phyloP scores from a whole-genome alignment of 768 basidiomycete genomes.

The Megacollybia marginata region DNA sequence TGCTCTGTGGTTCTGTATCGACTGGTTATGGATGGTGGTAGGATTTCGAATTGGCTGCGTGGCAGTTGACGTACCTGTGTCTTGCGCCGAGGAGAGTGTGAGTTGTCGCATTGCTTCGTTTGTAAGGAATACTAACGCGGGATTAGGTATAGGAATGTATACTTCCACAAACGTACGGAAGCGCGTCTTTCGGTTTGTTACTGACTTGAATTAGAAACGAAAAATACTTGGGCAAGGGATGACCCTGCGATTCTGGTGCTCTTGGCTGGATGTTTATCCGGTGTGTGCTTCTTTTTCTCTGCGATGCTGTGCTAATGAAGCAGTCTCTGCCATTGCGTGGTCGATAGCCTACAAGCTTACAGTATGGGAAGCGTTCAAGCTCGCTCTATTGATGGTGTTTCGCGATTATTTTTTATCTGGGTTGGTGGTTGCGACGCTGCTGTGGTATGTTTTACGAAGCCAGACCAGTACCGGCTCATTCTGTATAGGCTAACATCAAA shows the following conservation, averaged over 20 bases:
- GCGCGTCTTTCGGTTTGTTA: not conserved
- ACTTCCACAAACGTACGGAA: slow-evolving; percentile 93
- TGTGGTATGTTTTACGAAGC: slow-evolving; percentile 48
- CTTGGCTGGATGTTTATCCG: slow-evolving; percentile 68
- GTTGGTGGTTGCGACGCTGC: slow-evolving; percentile 59
- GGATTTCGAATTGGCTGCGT: slow-evolving; percentile 96
- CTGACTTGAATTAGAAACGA: slow-evolving; percentile 60
- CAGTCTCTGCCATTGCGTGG: slow-evolving; percentile 84
- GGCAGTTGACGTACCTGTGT: slow-evolving; percentile 93
- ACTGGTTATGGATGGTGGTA: slow-evolving; percentile 18
- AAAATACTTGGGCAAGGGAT: slow-evolving; percentile 97
- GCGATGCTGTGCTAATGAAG: not conserved
- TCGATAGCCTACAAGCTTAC: slow-evolving; percentile 72
- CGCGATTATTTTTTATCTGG: slow-evolving; percentile 85
- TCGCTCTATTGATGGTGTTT: slow-evolving; percentile 77
- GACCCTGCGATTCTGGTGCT: slow-evolving; percentile 93
- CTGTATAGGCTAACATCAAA: slow-evolving; percentile 62
- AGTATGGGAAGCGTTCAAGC: slow-evolving; percentile 44
- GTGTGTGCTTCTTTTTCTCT: slow-evolving; percentile 31
- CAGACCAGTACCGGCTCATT: not conserved
- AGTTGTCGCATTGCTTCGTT: slow-evolving; percentile 15
- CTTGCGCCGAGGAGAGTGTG: slow-evolving; percentile 90
- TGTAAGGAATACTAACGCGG: slow-evolving; percentile 1
- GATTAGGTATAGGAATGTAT: slow-evolving; percentile 85
- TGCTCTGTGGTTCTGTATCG: too few species aligned